These are phyloP conservation scores for Bolboschoenoplectus hybrid DNA, from an alignment of 202 grass and related monocot species.

Conservation along the genomic window DNA sequence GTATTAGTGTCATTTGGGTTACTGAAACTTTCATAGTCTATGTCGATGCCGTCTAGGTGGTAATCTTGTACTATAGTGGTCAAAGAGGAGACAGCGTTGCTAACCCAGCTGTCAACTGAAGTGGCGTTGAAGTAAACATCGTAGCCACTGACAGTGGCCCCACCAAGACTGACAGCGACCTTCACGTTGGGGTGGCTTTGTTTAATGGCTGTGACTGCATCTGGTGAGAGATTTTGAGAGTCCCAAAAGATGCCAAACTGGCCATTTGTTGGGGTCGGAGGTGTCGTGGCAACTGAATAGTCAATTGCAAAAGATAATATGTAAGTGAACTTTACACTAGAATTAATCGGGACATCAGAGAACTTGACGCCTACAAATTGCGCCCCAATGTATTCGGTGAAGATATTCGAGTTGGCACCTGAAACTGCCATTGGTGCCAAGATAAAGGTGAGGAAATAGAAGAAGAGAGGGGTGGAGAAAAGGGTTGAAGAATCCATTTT, in stretches of 20 bases:
- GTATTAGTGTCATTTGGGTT: constrained; percentile 42
- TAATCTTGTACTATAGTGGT: constrained; percentile 47
- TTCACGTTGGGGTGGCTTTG: constrained; percentile 56
- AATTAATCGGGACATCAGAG: constrained; percentile 66
- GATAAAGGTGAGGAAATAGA: constrained; percentile 33
- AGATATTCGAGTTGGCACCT: constrained; percentile 63
- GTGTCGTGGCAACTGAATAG: constrained; percentile 53
- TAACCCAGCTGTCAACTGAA: constrained; percentile 63
- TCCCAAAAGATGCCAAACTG: constrained; percentile 72
- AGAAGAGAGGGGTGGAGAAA: constrained; percentile 3
- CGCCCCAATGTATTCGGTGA: constrained; percentile 74
- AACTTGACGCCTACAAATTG: constrained; percentile 62
- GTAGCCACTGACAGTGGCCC: constrained; percentile 48
- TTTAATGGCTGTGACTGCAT: constrained; percentile 47
- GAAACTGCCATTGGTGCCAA: constrained; percentile 38
- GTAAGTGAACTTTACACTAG: constrained; percentile 48
- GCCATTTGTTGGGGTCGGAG: constrained; percentile 56
- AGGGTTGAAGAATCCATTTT: constrained; percentile 55
- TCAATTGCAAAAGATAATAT: constrained; percentile 68
- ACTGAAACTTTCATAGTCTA: constrained; percentile 75
- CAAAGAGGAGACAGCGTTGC: constrained; percentile 56
- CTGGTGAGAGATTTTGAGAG: constrained; percentile 46
- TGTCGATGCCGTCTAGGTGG: constrained; percentile 68
- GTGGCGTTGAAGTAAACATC: constrained; percentile 56
- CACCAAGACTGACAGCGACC: constrained; percentile 67